These are phyloP conservation scores for Eucalyptus sideroxylon DNA, from an alignment of 345 rosid genomes.

Conservation along the genomic window DNA sequence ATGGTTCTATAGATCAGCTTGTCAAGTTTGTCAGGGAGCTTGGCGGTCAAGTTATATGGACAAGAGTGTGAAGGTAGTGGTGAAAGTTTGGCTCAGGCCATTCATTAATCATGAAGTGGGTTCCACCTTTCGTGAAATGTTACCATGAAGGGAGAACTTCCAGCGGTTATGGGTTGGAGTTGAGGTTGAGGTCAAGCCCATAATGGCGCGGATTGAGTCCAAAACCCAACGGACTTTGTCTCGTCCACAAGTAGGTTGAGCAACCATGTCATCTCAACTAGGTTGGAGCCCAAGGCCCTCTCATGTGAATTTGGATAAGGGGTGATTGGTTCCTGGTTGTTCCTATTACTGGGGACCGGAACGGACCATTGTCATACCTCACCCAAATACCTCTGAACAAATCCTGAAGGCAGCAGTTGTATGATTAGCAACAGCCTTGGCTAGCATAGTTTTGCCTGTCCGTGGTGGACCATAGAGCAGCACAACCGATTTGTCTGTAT, in stretches of 20 bases:
- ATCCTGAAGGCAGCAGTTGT: conserved; percentile 98
- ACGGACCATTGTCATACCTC: conserved; percentile 34
- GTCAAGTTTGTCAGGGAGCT: not conserved
- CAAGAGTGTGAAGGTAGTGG: not conserved
- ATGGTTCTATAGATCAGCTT: not conserved
- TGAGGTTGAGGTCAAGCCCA: not conserved
- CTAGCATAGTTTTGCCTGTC: conserved; percentile 97
- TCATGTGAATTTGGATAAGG: not conserved
- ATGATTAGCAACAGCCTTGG: conserved; percentile 95
- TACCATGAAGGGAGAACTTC: not conserved
- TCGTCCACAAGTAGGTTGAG: not conserved
- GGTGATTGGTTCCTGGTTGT: too few species aligned
- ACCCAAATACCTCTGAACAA: conserved; percentile 90
- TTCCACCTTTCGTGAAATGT: not conserved
- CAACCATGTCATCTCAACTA: not conserved
- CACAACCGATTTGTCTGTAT: conserved; percentile 84
- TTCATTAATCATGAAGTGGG: not conserved
- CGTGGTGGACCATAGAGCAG: conserved; percentile 94
- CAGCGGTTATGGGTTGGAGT: not conserved
- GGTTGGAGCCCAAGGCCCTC: not conserved
- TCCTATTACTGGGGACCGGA: too few species aligned
- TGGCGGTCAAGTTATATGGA: not conserved
- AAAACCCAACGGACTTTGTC: not conserved
- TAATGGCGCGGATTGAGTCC: not conserved
- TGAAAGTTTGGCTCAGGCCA: not conserved